Percentiles rank a stretch among this genome's conserved stretches.
These are phyloP conservation scores for Coniella vitis DNA, from an alignment of 2,329 filamentous ascomycete genomes.

Conservation along the genomic window DNA sequence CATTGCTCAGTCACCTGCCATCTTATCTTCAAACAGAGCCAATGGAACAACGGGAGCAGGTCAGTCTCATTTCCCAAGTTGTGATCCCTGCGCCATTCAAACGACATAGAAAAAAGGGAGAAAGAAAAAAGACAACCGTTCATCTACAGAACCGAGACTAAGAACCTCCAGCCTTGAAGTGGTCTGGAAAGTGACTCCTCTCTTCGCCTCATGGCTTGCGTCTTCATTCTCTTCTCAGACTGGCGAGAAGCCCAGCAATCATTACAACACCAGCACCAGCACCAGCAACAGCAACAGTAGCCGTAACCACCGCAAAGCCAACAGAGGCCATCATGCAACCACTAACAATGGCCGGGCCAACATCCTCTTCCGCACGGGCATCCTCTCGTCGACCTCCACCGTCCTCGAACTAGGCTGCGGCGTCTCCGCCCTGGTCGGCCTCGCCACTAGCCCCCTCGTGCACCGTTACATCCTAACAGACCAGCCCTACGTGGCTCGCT, in stretches of 20 bases:
- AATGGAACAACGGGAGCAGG: conserved; percentile 51
- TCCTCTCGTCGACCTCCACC: conserved; percentile 48
- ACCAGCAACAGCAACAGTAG: neutral
- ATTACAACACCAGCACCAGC: too few species aligned
- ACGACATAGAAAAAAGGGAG: too few species aligned
- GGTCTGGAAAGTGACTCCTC: conserved; percentile 84
- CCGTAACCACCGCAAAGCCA: neutral
- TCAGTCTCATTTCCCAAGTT: too few species aligned
- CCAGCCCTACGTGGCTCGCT: conserved; percentile 73
- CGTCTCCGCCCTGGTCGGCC: conserved; percentile 71
- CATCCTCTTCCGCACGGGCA: conserved; percentile 45
- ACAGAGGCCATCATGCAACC: too few species aligned
- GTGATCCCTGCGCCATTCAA: too few species aligned
- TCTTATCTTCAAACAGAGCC: conserved; percentile 69
- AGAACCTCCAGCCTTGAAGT: too few species aligned
- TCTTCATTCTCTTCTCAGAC: conserved; percentile 32
- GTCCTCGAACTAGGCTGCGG: conserved; percentile 85
- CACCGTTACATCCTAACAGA: conserved; percentile 73
- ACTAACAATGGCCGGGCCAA: conserved; percentile 32
- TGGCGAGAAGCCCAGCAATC: too few species aligned
- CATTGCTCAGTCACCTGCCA: conserved; percentile 75
- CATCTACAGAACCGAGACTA: neutral
- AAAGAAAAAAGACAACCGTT: too few species aligned
- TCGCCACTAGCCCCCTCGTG: conserved; percentile 58
- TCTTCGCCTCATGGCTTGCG: conserved; percentile 74